A percentile compares a stretch with the other conserved stretches of the same genome.
These are phyloP conservation scores for button mushroom (Agaricus bisporus) DNA, from an alignment of 768 basidiomycete genomes.

Conservation along the genomic window DNA sequence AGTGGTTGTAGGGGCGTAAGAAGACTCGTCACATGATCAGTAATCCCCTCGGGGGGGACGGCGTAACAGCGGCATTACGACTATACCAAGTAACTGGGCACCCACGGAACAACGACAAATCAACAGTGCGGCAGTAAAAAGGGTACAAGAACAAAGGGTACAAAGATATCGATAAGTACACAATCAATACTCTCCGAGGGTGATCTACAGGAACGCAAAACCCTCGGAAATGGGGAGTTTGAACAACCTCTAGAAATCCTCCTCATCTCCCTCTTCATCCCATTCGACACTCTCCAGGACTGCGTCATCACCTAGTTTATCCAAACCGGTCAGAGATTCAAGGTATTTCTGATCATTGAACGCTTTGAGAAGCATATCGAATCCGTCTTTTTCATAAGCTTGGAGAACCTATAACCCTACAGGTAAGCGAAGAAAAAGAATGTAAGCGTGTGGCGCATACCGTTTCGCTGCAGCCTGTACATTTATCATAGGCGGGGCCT, in stretches of 20 bases:
- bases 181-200: background rate
- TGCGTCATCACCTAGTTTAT: slow-evolving; percentile 72
- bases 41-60: too few species aligned
- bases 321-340: slow-evolving; percentile 71
- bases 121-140: too few species aligned
- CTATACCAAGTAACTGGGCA: too few species aligned
- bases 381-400: slow-evolving; percentile 80
- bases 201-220: background rate
- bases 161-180: background rate
- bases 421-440: background rate
- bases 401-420: slow-evolving; percentile 51
- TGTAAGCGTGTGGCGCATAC: slow-evolving; percentile 29
- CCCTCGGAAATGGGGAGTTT: background rate
- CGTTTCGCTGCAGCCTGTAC: slow-evolving; percentile 85
- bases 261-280: slow-evolving; percentile 57
- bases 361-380: slow-evolving; percentile 70
- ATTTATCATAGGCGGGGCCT: slow-evolving; percentile 80
- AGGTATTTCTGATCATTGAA: slow-evolving; percentile 80
- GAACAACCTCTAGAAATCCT: slow-evolving; percentile 15
- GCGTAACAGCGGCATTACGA: too few species aligned
- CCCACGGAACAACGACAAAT: background rate
- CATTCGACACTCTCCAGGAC: slow-evolving; percentile 69
- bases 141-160: too few species aligned
- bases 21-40: too few species aligned
- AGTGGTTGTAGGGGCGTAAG: too few species aligned